Evolutionary conservation across 1,284 basidiomycete genomes (phyloP), one percentile per base, ranked within the genome.

Genomic region (Ceratobasidium sp.): DNA sequence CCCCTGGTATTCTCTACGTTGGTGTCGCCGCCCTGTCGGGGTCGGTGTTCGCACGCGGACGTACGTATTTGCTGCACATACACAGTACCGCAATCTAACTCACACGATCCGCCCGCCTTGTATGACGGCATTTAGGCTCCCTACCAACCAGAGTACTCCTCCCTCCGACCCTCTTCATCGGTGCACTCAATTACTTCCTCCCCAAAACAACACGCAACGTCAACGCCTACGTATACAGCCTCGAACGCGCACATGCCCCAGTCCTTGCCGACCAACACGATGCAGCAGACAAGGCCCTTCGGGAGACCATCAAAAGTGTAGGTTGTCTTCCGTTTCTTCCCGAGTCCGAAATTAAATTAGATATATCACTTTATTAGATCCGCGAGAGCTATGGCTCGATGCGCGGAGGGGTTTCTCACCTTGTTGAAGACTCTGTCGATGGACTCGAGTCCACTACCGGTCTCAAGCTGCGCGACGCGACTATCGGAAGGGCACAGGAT

Each of bases 1-100:
- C 89, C 5, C 95, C 95, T 0, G 92, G 91, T 20, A 77, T 91
- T 12, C 87, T 96, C 70, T 96, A 95, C 80, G 89, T 94, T 68
- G 92, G 93, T 54, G 86, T 98, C 43, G 89, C 93, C 1, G 89
- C 93, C 2, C 87, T 98, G 53, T 91, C 92, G 0, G 92, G 91
- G 0, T 93, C 92, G 68, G 89, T 98, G 74, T 78, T 97, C 68
- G 87, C 91, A 0, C 89, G 94, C 43, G 90, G 89, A 72, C 88
- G 94, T 75, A 73, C 75, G 78, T 75, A 1, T 17, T 52, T n/a
- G 13, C 34, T 27, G 25, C 47, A 32, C 13, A 29, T n/a, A n/a
- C n/a, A n/a, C n/a, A n/a, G n/a, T n/a, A n/a, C n/a, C n/a, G n/a
- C n/a, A n/a, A n/a, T n/a, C n/a, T n/a, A n/a, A n/a, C n/a, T n/a